phyloP scores from a whole-genome alignment of 352 stramenopile genomes.

The Phytopythium ostracodes region DNA sequence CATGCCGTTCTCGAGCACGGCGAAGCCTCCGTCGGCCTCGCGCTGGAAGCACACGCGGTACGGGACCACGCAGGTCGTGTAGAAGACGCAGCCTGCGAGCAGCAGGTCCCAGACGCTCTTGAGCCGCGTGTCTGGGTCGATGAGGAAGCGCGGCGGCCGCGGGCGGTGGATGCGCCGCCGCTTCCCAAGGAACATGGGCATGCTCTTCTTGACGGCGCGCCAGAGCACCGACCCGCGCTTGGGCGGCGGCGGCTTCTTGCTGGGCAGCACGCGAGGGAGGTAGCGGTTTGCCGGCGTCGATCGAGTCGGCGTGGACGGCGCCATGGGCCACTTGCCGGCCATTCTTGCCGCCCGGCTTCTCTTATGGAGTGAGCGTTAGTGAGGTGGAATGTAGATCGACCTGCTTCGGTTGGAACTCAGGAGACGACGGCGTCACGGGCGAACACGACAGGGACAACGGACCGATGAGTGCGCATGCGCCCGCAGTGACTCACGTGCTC shows the following conservation, averaged over 20 bases:
- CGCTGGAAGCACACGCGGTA: constrained; percentile 77
- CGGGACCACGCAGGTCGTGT: constrained; percentile 70
- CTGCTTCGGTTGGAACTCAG: no score
- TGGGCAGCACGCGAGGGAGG: background rate
- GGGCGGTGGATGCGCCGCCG: constrained; percentile 26
- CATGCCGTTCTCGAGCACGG: constrained; percentile 48
- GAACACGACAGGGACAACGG: background rate
- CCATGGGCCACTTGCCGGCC: background rate
- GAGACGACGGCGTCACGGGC: background rate
- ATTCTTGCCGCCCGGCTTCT: no score
- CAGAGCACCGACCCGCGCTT: constrained; percentile 48
- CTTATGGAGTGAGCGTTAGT: no score
- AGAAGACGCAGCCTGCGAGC: constrained; percentile 61
- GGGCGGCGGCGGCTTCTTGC: background rate
- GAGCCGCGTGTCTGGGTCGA: constrained; percentile 47
- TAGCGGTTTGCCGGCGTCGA: constrained; percentile 1
- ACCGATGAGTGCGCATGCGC: background rate
- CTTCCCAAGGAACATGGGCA: constrained; percentile 41
- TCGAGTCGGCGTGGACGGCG: background rate
- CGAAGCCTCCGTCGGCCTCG: constrained; percentile 47
- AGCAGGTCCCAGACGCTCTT: constrained; percentile 72
- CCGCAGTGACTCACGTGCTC: background rate
- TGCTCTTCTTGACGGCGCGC: constrained; percentile 43
- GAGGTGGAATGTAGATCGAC: no score
- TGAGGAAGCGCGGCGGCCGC: constrained; percentile 42